A percentile compares a stretch with the other conserved stretches of the same genome.
Evolutionary conservation across 257 asterid species (phyloP).

Genomic region (Solanum virginianum): DNA sequence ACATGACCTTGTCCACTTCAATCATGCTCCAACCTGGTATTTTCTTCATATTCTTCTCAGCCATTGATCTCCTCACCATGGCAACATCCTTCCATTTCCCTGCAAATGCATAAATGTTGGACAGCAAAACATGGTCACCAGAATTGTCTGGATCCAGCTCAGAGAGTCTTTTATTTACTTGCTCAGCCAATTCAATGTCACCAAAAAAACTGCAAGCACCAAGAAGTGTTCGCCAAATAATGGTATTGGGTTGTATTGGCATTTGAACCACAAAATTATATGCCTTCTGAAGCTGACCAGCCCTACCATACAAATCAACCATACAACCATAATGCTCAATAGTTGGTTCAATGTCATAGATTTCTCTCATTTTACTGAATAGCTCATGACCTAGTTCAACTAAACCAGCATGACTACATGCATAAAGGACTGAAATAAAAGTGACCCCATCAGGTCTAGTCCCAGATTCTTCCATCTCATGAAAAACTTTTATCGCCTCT

Average conservation of each 20-base stretch:
- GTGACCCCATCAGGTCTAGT: conserved; percentile 50
- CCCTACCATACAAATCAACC: conserved; percentile 82
- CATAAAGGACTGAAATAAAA: conserved; percentile 53
- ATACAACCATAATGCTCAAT: conserved; percentile 91
- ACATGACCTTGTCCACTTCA: conserved; percentile 41
- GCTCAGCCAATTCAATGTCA: conserved; percentile 52
- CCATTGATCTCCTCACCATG: conserved; percentile 46
- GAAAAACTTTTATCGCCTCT: conserved; percentile 47
- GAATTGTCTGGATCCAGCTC: conserved; percentile 57
- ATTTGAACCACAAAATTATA: conserved; percentile 46
- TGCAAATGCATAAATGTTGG: conserved; percentile 65
- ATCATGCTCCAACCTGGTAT: conserved; percentile 78
- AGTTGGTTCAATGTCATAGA: conserved; percentile 39
- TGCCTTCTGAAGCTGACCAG: conserved; percentile 57
- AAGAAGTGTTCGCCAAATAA: conserved; percentile 85
- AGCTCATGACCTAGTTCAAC: conserved; percentile 40
- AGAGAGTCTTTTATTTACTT: conserved; percentile 41
- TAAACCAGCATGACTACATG: conserved; percentile 87
- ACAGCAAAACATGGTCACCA: conserved; percentile 59
- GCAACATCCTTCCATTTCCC: conserved; percentile 70
- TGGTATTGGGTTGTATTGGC: conserved; percentile 56
- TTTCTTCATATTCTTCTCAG: conserved; percentile 36
- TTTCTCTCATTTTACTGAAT: conserved; percentile 45
- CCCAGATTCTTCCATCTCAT: conserved; percentile 57
- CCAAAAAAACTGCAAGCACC: conserved; percentile 82